Conservation (phyloP, 2,329 filamentous ascomycete genomes). For the Aspergillus sergii region DNA sequence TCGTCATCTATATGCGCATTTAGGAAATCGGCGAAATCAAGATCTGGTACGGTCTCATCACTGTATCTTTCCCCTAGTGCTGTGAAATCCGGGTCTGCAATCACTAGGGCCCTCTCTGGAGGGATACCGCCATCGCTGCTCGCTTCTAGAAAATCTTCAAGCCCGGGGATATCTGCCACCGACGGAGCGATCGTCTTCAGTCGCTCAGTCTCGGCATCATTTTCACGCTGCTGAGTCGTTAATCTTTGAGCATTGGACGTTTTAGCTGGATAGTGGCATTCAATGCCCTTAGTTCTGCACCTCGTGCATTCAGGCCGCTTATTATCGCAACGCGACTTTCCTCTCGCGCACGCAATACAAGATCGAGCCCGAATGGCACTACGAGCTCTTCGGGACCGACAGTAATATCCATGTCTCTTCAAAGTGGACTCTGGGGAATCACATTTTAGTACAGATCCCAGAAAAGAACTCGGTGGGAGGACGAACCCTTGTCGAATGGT, state of each 20-base stretch:
- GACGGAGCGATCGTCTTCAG: not conserved
- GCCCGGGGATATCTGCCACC: not conserved
- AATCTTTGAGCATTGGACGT: conserved; percentile 1
- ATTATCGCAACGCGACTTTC: conserved; percentile 45
- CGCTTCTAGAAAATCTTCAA: not conserved
- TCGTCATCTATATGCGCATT: not conserved
- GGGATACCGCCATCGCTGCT: not conserved
- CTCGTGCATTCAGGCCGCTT: conserved; percentile 41
- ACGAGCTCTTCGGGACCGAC: conserved; percentile 40
- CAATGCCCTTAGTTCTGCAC: conserved; percentile 37
- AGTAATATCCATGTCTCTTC: conserved; percentile 51
- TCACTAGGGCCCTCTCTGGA: not conserved
- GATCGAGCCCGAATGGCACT: conserved; percentile 33
- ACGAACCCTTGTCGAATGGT: not conserved
- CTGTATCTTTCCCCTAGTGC: not conserved
- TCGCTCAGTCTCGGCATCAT: not conserved
- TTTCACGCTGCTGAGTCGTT: too few relatives aligned
- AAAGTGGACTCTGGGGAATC: conserved; percentile 39
- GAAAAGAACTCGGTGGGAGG: not conserved
- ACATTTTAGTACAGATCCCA: not conserved
- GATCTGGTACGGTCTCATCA: not conserved
- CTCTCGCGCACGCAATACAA: conserved; percentile 41
- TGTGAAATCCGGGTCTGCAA: not conserved
- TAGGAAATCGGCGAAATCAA: not conserved
- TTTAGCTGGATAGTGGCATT: conserved; percentile 41